Evolutionary conservation across 768 basidiomycete genomes (phyloP).

Genomic region (Calocybe indica): DNA sequence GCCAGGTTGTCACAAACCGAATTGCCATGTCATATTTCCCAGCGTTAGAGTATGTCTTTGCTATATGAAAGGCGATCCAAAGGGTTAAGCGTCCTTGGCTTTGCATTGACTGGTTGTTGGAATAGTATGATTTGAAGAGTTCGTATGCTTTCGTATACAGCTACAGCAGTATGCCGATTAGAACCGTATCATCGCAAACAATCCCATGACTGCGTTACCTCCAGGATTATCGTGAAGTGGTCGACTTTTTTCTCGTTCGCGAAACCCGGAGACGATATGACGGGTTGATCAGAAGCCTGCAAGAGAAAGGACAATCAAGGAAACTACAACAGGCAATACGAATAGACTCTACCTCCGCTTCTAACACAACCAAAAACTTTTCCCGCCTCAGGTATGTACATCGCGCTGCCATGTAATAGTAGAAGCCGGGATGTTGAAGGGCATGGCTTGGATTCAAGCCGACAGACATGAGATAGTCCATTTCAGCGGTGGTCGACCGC

Average conservation of each 20-base stretch:
- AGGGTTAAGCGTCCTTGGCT: constrained; percentile 78
- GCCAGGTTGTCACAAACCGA: constrained; percentile 42
- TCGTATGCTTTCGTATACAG: constrained; percentile 95
- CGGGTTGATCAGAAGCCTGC: constrained; percentile 27
- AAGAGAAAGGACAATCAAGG: background rate
- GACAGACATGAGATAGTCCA: constrained; percentile 54
- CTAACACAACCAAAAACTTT: constrained; percentile 55
- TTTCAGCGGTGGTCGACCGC: constrained; percentile 29
- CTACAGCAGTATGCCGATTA: constrained; percentile 30
- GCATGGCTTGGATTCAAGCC: constrained; percentile 78
- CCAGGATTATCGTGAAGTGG: constrained; percentile 75
- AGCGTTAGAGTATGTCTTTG: constrained; percentile 74
- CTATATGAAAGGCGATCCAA: constrained; percentile 90
- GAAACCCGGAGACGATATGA: constrained; percentile 59
- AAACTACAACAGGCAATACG: background rate
- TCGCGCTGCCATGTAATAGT: constrained; percentile 83
- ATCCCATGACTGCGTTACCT: constrained; percentile 41
- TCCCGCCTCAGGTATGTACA: constrained; percentile 76
- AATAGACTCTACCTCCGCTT: constrained; percentile 43
- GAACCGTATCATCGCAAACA: background rate
- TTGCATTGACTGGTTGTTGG: constrained; percentile 30
- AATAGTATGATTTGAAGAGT: constrained; percentile 75
- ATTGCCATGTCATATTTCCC: constrained; percentile 86
- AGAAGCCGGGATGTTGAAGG: constrained; percentile 88
- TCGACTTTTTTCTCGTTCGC: constrained; percentile 91